A percentile compares a stretch with the other conserved stretches of the same genome.
These are phyloP conservation scores for Salix purpurea DNA, from an alignment of 345 rosid species.

Conservation along the genomic window DNA sequence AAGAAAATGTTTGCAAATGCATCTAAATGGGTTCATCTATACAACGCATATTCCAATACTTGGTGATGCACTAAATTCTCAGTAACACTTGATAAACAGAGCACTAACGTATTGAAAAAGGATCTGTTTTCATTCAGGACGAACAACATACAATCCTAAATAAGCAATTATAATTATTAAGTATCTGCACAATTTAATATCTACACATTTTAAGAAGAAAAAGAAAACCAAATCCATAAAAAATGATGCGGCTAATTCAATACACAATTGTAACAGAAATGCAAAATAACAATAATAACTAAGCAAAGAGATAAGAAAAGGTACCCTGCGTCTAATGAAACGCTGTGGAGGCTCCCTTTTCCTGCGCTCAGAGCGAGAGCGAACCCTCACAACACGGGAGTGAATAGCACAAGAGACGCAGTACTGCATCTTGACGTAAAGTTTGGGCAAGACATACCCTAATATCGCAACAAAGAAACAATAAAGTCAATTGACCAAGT, in stretches of 20 bases:
- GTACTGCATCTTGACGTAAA: constrained; percentile 85
- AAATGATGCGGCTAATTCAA: background rate
- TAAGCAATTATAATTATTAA: background rate
- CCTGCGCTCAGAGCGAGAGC: constrained; percentile 70
- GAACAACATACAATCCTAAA: too few relatives aligned
- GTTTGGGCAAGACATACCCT: constrained; percentile 74
- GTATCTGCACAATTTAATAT: too few relatives aligned
- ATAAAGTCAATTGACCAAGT: background rate
- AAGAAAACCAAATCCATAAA: background rate
- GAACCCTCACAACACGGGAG: constrained; percentile 93
- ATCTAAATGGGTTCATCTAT: background rate
- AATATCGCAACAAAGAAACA: background rate
- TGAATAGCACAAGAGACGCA: constrained; percentile 96
- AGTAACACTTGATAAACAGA: background rate
- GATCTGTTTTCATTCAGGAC: too few relatives aligned
- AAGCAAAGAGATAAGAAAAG: background rate
- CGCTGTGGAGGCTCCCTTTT: constrained; percentile 85
- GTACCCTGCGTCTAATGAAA: constrained; percentile 72
- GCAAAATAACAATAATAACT: background rate
- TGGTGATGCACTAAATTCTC: background rate
- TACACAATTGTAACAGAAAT: background rate
- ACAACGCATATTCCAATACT: background rate
- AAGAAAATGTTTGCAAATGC: background rate
- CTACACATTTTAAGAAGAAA: background rate
- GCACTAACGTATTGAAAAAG: too few relatives aligned